phyloP scores from a whole-genome alignment of 306 rosid species.

The Ceratonia siliqua region DNA sequence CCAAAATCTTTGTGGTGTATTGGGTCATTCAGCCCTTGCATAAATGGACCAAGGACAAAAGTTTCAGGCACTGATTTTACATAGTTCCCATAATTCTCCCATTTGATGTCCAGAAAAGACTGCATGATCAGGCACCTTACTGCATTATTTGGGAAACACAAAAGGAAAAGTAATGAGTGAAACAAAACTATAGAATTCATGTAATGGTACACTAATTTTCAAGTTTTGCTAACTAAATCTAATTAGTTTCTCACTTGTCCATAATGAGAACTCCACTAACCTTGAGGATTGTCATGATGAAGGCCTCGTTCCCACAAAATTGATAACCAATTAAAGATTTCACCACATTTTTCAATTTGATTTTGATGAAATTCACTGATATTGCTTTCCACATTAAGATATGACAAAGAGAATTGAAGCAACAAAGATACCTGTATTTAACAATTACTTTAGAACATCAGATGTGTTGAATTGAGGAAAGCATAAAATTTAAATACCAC shows the following conservation, averaged over 20 bases:
- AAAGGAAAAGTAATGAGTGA: conserved; percentile 28
- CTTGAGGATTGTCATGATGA: conserved; percentile 89
- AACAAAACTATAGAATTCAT: conserved; percentile 15
- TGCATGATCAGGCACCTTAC: conserved; percentile 96
- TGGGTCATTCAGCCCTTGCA: conserved; percentile 86
- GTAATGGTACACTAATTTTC: background rate
- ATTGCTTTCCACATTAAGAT: conserved; percentile 39
- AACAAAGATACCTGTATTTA: conserved; percentile 70
- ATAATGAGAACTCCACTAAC: conserved; percentile 46
- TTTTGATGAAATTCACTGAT: conserved; percentile 39
- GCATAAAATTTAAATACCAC: conserved; percentile 18
- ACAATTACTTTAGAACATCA: conserved; percentile 28
- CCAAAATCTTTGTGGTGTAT: conserved; percentile 94
- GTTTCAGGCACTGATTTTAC: conserved; percentile 65
- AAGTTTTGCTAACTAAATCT: conserved; percentile 19
- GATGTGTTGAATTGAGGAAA: conserved; percentile 18
- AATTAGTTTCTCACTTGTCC: conserved; percentile 13
- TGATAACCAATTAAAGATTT: conserved; percentile 73
- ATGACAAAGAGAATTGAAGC: conserved; percentile 62
- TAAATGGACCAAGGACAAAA: conserved; percentile 82
- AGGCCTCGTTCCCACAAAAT: conserved; percentile 94
- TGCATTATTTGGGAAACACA: conserved; percentile 52
- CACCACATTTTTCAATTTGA: conserved; percentile 48
- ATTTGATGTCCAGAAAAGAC: conserved; percentile 73
- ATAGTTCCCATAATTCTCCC: conserved; percentile 62